Base-by-base conservation (phyloP, 176 grass and related monocot genomes). In the Aegilops sharonensis region DNA sequence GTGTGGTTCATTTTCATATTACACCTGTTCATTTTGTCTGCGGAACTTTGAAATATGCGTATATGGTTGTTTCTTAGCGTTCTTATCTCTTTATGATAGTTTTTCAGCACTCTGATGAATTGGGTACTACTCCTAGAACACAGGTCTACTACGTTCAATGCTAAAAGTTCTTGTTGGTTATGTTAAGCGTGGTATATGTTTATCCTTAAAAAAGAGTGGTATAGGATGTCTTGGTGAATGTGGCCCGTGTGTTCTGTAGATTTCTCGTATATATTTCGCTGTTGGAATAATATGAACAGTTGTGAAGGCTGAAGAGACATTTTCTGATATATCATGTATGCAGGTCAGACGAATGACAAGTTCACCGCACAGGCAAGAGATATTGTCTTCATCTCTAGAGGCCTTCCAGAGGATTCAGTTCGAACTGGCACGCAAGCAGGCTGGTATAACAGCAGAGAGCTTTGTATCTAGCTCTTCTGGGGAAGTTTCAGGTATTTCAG, bases 331-430 rank as follows among this genome's bases (percentile, higher is more conserved):
- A 76, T 84, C 65, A 37, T 83, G 50, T 82, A 72, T 92, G 82
- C 88, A 99, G 97, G 97, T 99, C 63, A 89, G 97, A 76, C 75
- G 97, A 67, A 96, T 99, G 97, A 94, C 97, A 85, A 99, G 94
- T 88, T 94, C 97, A 82, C 90, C 94, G 72, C 97, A 96, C 81
- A 99, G 92, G 87, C 94, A 95, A 90, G 97, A 99, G 84, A 99
- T 99, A 91, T 83, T 99, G 37, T 99, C 97, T 90, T 99, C 97
- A 87, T 99, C 97, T 85, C 76, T 99, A 77, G 97, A 99, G 87
- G 97, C 97, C 35, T 99, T 99, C 87, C 95, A 87, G 83, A 94
- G 95, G 82, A 99, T 99, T 71, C 97, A 94, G 89, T 64, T 96
- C 34, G 90, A 96, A 86, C 84, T 95, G 79, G 92, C 90, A 80